Evolutionary conservation across 139 green algal genomes (phyloP).

Genomic region (Trebouxia sp.): DNA sequence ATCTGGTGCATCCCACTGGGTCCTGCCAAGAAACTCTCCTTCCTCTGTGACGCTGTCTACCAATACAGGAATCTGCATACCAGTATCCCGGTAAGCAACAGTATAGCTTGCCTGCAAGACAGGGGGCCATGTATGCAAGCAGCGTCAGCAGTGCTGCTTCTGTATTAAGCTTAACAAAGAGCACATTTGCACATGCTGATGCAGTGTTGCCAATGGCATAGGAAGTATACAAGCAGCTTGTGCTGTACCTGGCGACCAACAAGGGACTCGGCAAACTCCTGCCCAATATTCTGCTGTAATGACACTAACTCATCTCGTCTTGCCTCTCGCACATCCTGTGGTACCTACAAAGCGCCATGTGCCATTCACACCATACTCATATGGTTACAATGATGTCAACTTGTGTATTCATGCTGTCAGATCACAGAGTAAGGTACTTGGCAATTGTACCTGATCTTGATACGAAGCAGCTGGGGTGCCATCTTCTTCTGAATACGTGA

Average conservation of each 20-base stretch:
- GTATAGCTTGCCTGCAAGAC: too few relatives aligned
- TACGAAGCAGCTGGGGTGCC: constrained; percentile 81
- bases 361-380: not conserved
- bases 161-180: too few relatives aligned
- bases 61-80: constrained; percentile 63
- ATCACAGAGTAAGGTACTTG: not conserved
- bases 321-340: constrained; percentile 51
- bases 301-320: constrained; percentile 78
- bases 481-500: constrained; percentile 87
- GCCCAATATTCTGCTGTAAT: constrained; percentile 74
- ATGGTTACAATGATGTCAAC: too few relatives aligned
- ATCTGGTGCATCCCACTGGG: constrained; percentile 64
- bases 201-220: too few relatives aligned
- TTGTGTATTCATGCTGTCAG: too few relatives aligned
- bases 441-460: constrained; percentile 53
- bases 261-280: constrained; percentile 60
- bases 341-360: constrained; percentile 35
- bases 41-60: constrained; percentile 77
- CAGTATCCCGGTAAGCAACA: too few relatives aligned
- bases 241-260: constrained; percentile 64
- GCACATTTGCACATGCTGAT: too few relatives aligned
- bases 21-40: constrained; percentile 73
- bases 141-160: too few relatives aligned
- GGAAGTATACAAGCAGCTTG: not conserved
- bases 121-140: too few relatives aligned